phyloP scores from a whole-genome alignment of 352 stramenopile species.

The Phytophthora kernoviae region DNA sequence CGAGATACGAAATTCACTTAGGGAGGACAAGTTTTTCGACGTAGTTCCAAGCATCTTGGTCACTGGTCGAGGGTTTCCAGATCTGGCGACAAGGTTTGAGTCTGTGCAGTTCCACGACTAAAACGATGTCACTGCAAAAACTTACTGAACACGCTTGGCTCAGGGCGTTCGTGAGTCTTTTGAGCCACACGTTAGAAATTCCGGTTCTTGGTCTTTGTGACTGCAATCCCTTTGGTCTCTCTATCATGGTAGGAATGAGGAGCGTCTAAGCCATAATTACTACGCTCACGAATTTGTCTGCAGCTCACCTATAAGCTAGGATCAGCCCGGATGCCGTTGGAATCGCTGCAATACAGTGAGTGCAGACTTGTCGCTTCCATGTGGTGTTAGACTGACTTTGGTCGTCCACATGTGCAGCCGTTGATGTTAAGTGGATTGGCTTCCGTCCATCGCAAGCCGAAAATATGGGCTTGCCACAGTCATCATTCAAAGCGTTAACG shows the following conservation, averaged over 20 bases:
- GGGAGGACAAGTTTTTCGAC: conserved; percentile 89
- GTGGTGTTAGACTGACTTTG: neutral
- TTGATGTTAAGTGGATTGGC: conserved; percentile 92
- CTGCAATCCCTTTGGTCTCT: conserved; percentile 95
- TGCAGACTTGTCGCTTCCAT: neutral
- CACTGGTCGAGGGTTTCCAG: conserved; percentile 93
- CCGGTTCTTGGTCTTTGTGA: conserved; percentile 93
- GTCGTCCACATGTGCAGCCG: conserved; percentile 34
- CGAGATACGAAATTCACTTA: conserved; percentile 13
- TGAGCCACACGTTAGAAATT: conserved; percentile 76
- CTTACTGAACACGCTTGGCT: neutral
- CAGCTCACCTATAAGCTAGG: conserved; percentile 92
- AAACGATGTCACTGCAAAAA: neutral
- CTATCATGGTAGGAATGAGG: conserved; percentile 80
- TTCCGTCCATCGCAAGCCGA: conserved; percentile 86
- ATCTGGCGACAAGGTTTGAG: conserved; percentile 90
- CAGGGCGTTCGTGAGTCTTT: conserved; percentile 85
- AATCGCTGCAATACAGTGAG: conserved; percentile 65
- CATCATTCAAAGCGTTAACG: conserved; percentile 62
- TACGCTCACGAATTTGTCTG: neutral
- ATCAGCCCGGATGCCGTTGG: conserved; percentile 83
- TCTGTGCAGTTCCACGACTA: neutral
- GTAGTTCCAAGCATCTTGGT: conserved; percentile 91
- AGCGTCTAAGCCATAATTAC: neutral
- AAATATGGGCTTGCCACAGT: conserved; percentile 47